Percentiles rank a stretch among this genome's conserved stretches.
Conservation (phyloP, 208 protist species). For the Spongospora subterranea region DNA sequence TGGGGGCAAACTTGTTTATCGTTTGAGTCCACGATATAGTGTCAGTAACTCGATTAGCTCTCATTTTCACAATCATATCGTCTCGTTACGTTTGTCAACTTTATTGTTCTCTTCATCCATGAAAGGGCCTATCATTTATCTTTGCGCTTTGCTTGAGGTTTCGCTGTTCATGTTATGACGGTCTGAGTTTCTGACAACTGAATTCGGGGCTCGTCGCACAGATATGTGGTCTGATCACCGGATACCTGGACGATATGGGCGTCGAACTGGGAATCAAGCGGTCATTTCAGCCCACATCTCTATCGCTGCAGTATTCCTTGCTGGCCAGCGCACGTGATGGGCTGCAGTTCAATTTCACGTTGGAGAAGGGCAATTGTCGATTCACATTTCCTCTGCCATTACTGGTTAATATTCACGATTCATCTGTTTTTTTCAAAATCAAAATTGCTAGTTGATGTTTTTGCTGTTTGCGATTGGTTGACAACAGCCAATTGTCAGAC, state of each 20-base stretch:
- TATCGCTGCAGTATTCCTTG: not conserved
- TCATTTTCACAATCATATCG: not conserved
- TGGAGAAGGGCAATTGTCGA: not conserved
- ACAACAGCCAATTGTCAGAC: no score
- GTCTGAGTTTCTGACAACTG: not conserved
- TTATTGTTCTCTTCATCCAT: not conserved
- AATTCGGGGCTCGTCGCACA: not conserved
- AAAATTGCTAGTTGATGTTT: not conserved
- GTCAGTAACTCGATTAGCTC: no score
- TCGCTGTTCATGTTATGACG: no score
- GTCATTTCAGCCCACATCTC: not conserved
- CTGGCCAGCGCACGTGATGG: not conserved
- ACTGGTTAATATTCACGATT: not conserved
- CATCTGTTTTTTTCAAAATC: no score
- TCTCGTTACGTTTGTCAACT: not conserved
- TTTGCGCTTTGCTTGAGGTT: no score
- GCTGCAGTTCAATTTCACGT: not conserved
- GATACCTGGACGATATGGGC: not conserved
- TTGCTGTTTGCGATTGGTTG: not conserved
- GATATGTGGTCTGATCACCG: not conserved
- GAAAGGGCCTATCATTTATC: no score
- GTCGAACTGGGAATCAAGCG: not conserved
- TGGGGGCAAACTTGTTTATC: not conserved
- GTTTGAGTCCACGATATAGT: not conserved
- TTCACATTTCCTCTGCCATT: not conserved